Percentiles rank a stretch among this genome's conserved stretches.
Conservation (phyloP, 495 filamentous ascomycete species). For the Neurospora sp. region DNA sequence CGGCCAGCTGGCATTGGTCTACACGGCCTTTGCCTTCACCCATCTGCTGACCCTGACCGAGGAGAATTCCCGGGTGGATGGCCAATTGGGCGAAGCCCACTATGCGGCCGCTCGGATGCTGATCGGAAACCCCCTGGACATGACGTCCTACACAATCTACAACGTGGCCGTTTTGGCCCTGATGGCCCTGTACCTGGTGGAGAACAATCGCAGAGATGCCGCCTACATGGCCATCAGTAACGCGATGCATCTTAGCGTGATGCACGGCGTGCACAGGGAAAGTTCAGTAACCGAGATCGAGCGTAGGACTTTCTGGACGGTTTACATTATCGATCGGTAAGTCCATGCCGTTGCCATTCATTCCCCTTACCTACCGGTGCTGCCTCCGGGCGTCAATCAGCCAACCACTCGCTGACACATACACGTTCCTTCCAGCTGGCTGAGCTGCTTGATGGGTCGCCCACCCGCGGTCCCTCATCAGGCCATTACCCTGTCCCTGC, state of each 20-base stretch:
- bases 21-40: slow-evolving; percentile 21
- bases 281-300: slow-evolving; percentile 17
- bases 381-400: neutral
- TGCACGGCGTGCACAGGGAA: slow-evolving; percentile 27
- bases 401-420: neutral
- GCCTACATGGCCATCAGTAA: slow-evolving; percentile 27
- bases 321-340: slow-evolving; percentile 32
- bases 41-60: slow-evolving; percentile 11
- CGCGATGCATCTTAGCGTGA: slow-evolving; percentile 26
- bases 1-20: slow-evolving; percentile 20
- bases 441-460: slow-evolving; percentile 35
- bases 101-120: slow-evolving; percentile 25
- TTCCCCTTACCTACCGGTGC: neutral
- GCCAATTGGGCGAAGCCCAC: slow-evolving; percentile 18
- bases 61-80: slow-evolving; percentile 8
- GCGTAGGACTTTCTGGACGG: slow-evolving; percentile 32
- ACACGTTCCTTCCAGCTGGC: slow-evolving; percentile 17
- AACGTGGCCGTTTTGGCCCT: slow-evolving; percentile 27
- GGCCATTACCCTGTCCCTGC: slow-evolving; percentile 23
- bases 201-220: slow-evolving; percentile 29
- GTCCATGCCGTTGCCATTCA: neutral
- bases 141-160: slow-evolving; percentile 14
- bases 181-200: slow-evolving; percentile 30
- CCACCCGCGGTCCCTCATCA: slow-evolving; percentile 25
- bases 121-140: slow-evolving; percentile 28